Evolutionary conservation across 192 early-diverging fungal species (phyloP), one percentile per base, ranked within the genome.

Genomic region (Coemansia interrupta): DNA sequence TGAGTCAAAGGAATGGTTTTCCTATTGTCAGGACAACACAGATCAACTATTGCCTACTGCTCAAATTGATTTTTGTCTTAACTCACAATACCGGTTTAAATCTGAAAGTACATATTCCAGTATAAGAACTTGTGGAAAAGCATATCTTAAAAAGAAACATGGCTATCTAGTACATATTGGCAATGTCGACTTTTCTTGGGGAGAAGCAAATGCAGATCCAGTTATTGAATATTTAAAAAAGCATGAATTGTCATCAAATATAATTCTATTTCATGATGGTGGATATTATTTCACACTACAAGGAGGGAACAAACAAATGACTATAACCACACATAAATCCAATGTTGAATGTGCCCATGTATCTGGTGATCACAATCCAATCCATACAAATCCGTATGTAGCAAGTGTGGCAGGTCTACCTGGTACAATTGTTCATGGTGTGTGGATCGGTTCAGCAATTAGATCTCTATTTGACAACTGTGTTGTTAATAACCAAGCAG

Each of bases 381-480:
- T 95, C 56, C 95, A 97, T 77, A 86, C 87, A 57, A 94, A 94
- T 74, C 87, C 86, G 28, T 95, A 93, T 80, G 85, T 97, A 82
- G 88, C 93, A 45, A 88, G 90, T 57, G 62, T 93, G 13, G 91
- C 87, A 17, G 83, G 84, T 19, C 80, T 95, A 36, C 93, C 95
- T 12, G 91, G 84, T 26, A 87, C 90, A 20, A 94, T 95, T 61
- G 95, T 92, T 5, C 95, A 97, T 70, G 93, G 95, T 38, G 86
- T 94, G 88, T 97, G 92, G 92, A 97, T 92, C n/a, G 84, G 81
- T 53, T 90, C 93, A 7, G 86, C 91, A 4, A 93, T 92, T 22
- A 82, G 93, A 44, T 90, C 93, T 69, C 86, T 92, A 67, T 86
- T 97, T 11, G 95, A 97, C 66, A 84, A 87, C 46, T 87, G 85